Evolutionary conservation across 2,329 filamentous ascomycete genomes (phyloP).

Genomic region (Leptographium galeiforme): DNA sequence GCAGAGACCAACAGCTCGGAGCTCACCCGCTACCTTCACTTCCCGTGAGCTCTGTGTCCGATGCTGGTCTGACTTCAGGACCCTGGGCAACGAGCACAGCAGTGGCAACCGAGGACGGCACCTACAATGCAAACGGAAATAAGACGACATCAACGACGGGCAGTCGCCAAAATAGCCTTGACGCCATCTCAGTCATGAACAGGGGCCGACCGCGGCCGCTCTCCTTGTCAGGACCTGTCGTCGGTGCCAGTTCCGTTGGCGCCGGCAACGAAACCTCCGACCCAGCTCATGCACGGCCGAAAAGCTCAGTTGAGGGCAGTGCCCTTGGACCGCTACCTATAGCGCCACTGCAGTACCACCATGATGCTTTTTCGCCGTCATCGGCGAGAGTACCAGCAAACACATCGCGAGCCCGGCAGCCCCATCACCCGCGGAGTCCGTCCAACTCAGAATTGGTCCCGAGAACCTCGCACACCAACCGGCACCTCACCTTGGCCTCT

Average conservation of each 20-base stretch:
- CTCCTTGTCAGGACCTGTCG: constrained; percentile 38
- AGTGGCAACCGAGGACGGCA: constrained; percentile 16
- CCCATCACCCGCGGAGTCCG: constrained; percentile 29
- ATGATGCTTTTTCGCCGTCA: constrained; percentile 28
- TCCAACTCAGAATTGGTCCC: constrained; percentile 42
- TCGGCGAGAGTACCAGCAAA: not conserved
- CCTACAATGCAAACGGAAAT: constrained; percentile 20
- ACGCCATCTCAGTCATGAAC: constrained; percentile 41
- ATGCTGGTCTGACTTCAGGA: constrained; percentile 16
- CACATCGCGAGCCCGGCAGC: constrained; percentile 15
- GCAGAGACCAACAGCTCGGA: constrained; percentile 3
- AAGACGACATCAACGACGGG: constrained; percentile 4
- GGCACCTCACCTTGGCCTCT: constrained; percentile 48
- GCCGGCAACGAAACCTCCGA: constrained; percentile 32
- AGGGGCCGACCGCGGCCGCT: constrained; percentile 34
- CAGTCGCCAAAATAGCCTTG: constrained; percentile 23
- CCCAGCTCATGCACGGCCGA: constrained; percentile 31
- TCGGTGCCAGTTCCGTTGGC: constrained; percentile 42
- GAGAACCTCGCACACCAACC: constrained; percentile 36
- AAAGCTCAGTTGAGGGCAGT: constrained; percentile 35
- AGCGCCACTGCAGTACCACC: constrained; percentile 49
- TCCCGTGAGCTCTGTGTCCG: constrained; percentile 6
- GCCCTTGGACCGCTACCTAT: constrained; percentile 29
- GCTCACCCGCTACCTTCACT: constrained; percentile 7
- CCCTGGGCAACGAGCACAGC: too few species aligned